Conservation (phyloP, 140 eudicot species). For the Stevia rebaudiana region DNA sequence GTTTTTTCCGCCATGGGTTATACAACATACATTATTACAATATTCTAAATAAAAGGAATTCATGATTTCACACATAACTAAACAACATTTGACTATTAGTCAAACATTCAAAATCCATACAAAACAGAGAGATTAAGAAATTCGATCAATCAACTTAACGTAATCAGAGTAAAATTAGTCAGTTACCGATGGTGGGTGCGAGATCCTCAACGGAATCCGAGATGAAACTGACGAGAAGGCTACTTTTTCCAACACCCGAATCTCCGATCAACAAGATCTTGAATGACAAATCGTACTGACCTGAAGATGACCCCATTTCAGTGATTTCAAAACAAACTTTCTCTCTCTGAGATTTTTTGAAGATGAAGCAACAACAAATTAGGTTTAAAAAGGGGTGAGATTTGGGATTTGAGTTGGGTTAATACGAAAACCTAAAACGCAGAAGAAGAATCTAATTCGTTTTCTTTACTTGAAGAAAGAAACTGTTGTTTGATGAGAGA, state of each 20-base stretch:
- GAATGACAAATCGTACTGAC: constrained; percentile 61
- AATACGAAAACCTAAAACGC: constrained; percentile 8
- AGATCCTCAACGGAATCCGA: constrained; percentile 50
- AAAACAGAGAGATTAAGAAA: not conserved
- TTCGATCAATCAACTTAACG: not conserved
- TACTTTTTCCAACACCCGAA: constrained; percentile 69
- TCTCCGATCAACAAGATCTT: constrained; percentile 70
- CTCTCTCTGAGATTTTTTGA: not conserved
- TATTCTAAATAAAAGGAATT: not conserved
- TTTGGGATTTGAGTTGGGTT: too few relatives aligned
- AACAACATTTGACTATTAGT: not conserved
- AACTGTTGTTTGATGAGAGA: constrained; percentile 20
- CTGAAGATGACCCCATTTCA: constrained; percentile 45
- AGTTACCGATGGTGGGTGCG: constrained; percentile 58
- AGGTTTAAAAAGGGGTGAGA: not conserved
- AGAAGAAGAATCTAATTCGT: constrained; percentile 21
- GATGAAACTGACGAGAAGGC: constrained; percentile 59
- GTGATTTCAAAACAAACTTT: not conserved
- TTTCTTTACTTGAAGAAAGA: constrained; percentile 29
- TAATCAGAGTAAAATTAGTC: too few relatives aligned
- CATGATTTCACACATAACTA: not conserved
- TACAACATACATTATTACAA: not conserved
- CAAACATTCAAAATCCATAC: not conserved
- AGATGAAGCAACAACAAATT: constrained; percentile 11
- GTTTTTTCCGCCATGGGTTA: not conserved